Evolutionary conservation across 2,329 filamentous ascomycete species (phyloP).

Genomic region (Exophiala dermatitidis): DNA sequence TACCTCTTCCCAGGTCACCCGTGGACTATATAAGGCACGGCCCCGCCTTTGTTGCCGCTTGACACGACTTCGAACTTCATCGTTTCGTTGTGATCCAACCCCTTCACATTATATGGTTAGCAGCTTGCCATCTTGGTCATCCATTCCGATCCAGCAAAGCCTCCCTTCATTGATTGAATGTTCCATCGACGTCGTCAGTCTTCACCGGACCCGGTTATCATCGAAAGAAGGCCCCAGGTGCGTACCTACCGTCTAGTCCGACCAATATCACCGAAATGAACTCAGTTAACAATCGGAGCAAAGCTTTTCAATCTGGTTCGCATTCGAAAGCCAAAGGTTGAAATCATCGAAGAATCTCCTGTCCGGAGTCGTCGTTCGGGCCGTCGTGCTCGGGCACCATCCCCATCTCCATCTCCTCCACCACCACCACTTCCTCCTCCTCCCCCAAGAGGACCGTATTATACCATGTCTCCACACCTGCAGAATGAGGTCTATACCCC

Average conservation of each 20-base stretch:
- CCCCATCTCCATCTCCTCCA: constrained; percentile 10
- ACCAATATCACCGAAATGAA: constrained; percentile 4
- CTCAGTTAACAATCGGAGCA: constrained; percentile 15
- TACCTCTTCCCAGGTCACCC: no score
- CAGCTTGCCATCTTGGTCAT: background rate
- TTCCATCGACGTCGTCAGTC: constrained; percentile 14
- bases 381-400: constrained; percentile 8
- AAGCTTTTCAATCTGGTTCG: constrained; percentile 23
- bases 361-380: constrained; percentile 16
- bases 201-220: constrained; percentile 14
- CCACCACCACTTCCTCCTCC: constrained; percentile 15
- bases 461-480: constrained; percentile 13
- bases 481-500: constrained; percentile 17
- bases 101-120: no score
- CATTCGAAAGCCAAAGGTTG: constrained; percentile 15
- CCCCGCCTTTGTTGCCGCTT: no score
- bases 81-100: no score
- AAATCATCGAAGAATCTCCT: constrained; percentile 21
- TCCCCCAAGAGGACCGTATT: constrained; percentile 16
- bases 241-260: constrained; percentile 17
- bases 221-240: constrained; percentile 21
- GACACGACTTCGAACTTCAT: no score
- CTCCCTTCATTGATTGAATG: constrained; percentile 11
- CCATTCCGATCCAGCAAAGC: background rate
- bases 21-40: no score